phyloP scores from a whole-genome alignment of 2,329 filamentous ascomycete species.

The Teratosphaeria viscida region DNA sequence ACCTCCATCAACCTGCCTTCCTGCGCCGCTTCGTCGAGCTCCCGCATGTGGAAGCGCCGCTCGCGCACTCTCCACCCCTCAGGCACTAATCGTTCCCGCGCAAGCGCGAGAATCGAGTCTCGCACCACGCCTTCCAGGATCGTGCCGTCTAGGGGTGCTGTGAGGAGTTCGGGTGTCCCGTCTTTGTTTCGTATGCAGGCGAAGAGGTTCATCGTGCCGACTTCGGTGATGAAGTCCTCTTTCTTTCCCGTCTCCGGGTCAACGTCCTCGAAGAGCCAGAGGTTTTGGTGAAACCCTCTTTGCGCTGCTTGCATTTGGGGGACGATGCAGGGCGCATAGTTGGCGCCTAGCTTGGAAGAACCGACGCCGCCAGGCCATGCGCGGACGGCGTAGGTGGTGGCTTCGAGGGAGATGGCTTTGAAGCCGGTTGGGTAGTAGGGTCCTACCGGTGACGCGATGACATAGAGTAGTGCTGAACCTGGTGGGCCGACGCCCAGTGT shows the following conservation, averaged over 20 bases:
- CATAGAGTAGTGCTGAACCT: constrained; percentile 79
- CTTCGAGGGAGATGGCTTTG: constrained; percentile 92
- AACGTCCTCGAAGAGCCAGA: constrained; percentile 84
- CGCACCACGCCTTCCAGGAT: constrained; percentile 92
- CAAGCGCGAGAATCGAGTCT: constrained; percentile 80
- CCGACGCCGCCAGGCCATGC: constrained; percentile 97
- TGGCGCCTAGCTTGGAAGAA: constrained; percentile 96
- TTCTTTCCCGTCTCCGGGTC: constrained; percentile 21
- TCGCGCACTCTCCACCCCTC: constrained; percentile 84
- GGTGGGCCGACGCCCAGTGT: constrained; percentile 90
- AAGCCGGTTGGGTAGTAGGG: constrained; percentile 98
- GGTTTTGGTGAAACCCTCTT: constrained; percentile 92
- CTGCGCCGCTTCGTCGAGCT: constrained; percentile 67
- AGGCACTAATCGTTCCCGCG: constrained; percentile 68
- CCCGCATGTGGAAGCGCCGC: constrained; percentile 84
- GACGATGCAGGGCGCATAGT: constrained; percentile 98
- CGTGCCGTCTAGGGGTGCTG: constrained; percentile 91
- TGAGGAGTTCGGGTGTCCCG: constrained; percentile 83
- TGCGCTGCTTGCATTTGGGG: constrained; percentile 86
- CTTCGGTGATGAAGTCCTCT: constrained; percentile 91
- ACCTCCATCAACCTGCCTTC: constrained; percentile 86
- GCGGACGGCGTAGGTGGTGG: constrained; percentile 80
- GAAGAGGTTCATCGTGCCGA: constrained; percentile 98
- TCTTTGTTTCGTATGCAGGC: constrained; percentile 77
- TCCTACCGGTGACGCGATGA: constrained; percentile 92